These are phyloP conservation scores for Thalassiosira hispida DNA, from an alignment of 352 stramenopile species.

Conservation along the genomic window DNA sequence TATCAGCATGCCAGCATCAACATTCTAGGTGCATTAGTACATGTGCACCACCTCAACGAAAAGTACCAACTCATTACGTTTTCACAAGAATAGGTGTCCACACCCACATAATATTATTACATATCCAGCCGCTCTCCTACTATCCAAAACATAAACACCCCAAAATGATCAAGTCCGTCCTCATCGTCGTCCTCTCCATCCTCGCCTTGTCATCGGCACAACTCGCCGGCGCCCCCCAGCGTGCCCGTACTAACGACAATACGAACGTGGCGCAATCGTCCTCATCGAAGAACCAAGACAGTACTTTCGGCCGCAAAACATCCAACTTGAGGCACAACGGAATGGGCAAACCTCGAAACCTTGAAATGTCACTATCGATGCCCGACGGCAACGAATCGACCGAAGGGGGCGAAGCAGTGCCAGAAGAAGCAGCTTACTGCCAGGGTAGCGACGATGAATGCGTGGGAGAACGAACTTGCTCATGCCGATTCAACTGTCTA, in stretches of 20 bases:
- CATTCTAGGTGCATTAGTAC: too few species aligned
- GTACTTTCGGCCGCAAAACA: neutral
- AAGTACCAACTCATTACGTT: too few species aligned
- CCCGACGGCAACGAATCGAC: too few species aligned
- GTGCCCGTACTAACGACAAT: neutral
- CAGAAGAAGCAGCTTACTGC: too few species aligned
- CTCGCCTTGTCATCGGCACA: conserved; percentile 7
- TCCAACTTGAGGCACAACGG: conserved; percentile 18
- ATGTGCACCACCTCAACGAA: too few species aligned
- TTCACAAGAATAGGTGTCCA: too few species aligned
- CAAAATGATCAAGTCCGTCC: conserved; percentile 19
- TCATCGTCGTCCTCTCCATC: neutral
- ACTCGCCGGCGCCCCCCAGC: neutral
- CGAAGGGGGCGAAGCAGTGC: too few species aligned
- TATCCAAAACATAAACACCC: too few species aligned
- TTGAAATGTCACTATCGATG: too few species aligned
- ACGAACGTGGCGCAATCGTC: neutral
- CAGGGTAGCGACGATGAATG: neutral
- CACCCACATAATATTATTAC: too few species aligned
- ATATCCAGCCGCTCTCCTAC: too few species aligned
- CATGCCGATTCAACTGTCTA: conserved; percentile 5
- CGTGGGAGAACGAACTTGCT: neutral
- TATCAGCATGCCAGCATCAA: too few species aligned
- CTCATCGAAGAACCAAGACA: neutral
- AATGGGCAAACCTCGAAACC: neutral